Percentiles rank a stretch among this genome's conserved stretches.
These are phyloP conservation scores for Leccinum pellstonianum DNA, from an alignment of 768 basidiomycete genomes.

Conservation along the genomic window DNA sequence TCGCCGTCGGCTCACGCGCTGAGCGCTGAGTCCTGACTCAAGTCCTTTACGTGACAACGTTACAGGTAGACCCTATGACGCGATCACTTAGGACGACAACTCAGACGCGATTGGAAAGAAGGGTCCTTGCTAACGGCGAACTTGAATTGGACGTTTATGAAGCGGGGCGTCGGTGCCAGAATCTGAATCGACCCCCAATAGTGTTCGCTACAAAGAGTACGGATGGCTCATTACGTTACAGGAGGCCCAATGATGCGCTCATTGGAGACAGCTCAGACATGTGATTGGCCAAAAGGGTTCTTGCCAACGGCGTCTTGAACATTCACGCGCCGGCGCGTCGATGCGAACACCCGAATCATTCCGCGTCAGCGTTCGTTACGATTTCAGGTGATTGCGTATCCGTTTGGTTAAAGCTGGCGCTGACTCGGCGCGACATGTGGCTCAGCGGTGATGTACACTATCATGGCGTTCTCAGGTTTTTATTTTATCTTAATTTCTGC, in stretches of 20 bases:
- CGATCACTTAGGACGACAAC: not conserved
- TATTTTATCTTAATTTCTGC: not conserved
- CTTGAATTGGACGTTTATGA: not conserved
- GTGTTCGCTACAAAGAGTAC: not conserved
- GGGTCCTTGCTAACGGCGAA: not conserved
- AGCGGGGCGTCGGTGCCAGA: not conserved
- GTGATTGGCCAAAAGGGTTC: not conserved
- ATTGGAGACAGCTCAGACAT: not conserved
- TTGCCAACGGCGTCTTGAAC: not conserved
- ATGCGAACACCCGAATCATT: not conserved
- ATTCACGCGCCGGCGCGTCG: not conserved
- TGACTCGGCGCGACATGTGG: not conserved
- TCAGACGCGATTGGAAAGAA: not conserved
- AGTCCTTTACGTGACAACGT: not conserved
- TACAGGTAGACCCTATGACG: not conserved
- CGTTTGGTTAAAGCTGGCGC: not conserved
- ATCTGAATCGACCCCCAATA: not conserved
- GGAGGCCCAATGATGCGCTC: not conserved
- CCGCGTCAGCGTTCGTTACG: not conserved
- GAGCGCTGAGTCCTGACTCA: not conserved
- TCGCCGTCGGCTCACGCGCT: not conserved
- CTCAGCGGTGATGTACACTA: not conserved
- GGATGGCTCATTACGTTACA: not conserved
- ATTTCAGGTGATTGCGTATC: not conserved
- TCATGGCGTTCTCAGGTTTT: not conserved